Evolutionary conservation across 345 rosid genomes (phyloP), one percentile per base, ranked within the genome.

Genomic region (Euphorbia pulcherrima): DNA sequence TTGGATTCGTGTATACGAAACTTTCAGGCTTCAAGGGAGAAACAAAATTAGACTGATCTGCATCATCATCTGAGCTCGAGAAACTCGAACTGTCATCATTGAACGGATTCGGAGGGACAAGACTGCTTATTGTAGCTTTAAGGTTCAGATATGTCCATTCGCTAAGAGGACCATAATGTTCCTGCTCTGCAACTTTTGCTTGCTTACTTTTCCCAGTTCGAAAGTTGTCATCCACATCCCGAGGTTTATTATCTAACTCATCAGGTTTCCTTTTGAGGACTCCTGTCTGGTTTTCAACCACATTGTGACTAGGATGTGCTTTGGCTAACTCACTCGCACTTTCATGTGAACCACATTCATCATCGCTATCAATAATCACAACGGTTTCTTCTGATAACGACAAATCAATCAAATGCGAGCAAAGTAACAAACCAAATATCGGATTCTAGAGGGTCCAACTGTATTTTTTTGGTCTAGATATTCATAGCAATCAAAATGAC

Each of bases 361-460:
- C 84, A 59, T 76, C 83, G 41, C 76, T 73, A 33, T 85, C 86
- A 17, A 14, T 33, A 18, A 81, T 71, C 70, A 59, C 69, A 12
- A 85, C 48, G 65, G 76, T 9, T 8, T 27, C 65, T 67, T 27
- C 35, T 33, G 62, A 27, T 26, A 61, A 48, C 59, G 33, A 57
- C 46, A 46, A 41, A 41, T 6, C 47, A 41, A 41, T 41, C 14
- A 41, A 41, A 41, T 41, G 14, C 12, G 47, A 41, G 47, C 47
- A 41, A 41, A 41, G 13, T 41, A 14, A 41, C n/a, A n/a, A n/a
- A n/a, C n/a, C n/a, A n/a, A 41, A 41, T 7, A 6, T 41, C 47
- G 12, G 11, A n/a, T n/a, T n/a, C n/a, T 41, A 41, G 47, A 41
- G 1, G 7, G 47, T 41, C 12, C n/a, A n/a, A n/a, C n/a, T n/a